Conservation (phyloP, 176 grass and related monocot species). For the Alloteropsis semialata region DNA sequence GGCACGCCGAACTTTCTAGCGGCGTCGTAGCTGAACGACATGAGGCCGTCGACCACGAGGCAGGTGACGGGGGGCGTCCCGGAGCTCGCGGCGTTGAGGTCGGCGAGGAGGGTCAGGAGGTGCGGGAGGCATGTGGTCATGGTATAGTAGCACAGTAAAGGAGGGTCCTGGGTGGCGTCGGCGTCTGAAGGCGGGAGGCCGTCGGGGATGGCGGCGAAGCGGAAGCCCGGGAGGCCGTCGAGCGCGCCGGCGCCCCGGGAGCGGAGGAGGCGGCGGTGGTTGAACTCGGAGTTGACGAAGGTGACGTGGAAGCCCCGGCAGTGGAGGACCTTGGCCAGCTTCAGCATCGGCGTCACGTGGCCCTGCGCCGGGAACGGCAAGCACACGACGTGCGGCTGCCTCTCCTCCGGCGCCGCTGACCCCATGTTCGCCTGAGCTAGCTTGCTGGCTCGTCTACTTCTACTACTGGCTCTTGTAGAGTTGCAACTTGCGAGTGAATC, state of each 20-base stretch:
- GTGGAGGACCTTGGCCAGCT: constrained; percentile 56
- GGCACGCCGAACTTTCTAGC: constrained; percentile 42
- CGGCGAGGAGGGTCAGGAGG: constrained; percentile 38
- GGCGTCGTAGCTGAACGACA: constrained; percentile 49
- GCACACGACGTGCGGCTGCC: neutral
- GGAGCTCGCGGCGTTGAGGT: neutral
- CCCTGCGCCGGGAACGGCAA: constrained; percentile 36
- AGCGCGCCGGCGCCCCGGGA: constrained; percentile 1
- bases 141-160: constrained; percentile 31
- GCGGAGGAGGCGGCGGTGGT: neutral
- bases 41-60: constrained; percentile 42
- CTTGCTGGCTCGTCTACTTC: too few relatives aligned
- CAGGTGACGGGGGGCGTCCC: neutral
- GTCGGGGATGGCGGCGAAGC: constrained; percentile 50
- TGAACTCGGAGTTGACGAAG: constrained; percentile 5
- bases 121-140: constrained; percentile 35
- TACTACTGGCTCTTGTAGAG: too few relatives aligned
- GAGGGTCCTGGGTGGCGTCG: constrained; percentile 52
- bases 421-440: too few relatives aligned
- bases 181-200: constrained; percentile 46
- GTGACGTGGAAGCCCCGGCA: constrained; percentile 62
- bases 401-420: neutral
- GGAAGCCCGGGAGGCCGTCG: constrained; percentile 35
- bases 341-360: constrained; percentile 51
- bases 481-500: too few relatives aligned